These are phyloP conservation scores for Botrytis byssoidea DNA, from an alignment of 2,329 filamentous ascomycete species.

Conservation along the genomic window DNA sequence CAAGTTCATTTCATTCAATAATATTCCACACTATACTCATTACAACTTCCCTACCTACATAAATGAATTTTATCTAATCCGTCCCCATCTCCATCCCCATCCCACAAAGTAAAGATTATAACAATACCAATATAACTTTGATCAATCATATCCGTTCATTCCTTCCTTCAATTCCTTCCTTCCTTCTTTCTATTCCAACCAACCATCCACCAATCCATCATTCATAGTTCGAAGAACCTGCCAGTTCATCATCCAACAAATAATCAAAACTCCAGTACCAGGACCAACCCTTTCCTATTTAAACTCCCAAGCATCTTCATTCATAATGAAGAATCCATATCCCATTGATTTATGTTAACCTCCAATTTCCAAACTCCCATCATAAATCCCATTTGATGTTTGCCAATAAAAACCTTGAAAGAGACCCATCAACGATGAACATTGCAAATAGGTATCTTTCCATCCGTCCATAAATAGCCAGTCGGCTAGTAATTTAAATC, in stretches of 20 bases:
- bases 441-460: slow-evolving; percentile 8
- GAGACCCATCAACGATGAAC: not conserved
- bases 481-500: not conserved
- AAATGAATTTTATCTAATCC: too few relatives aligned
- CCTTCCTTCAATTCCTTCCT: too few relatives aligned
- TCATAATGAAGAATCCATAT: not conserved
- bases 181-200: too few relatives aligned
- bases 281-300: not conserved
- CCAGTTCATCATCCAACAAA: not conserved
- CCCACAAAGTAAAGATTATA: too few relatives aligned
- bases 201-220: not conserved
- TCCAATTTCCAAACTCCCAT: not conserved
- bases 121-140: too few relatives aligned
- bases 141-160: too few relatives aligned
- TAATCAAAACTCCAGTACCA: not conserved
- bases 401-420: too few relatives aligned
- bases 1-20: too few relatives aligned
- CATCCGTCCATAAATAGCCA: slow-evolving; percentile 7
- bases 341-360: not conserved
- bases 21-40: too few relatives aligned
- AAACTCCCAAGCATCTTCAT: not conserved
- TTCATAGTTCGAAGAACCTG: not conserved
- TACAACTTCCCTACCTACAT: too few relatives aligned
- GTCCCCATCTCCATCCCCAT: too few relatives aligned
- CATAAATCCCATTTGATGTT: not conserved